Evolutionary conservation across 768 basidiomycete species (phyloP).

Genomic region (Trametes cinnabarina): DNA sequence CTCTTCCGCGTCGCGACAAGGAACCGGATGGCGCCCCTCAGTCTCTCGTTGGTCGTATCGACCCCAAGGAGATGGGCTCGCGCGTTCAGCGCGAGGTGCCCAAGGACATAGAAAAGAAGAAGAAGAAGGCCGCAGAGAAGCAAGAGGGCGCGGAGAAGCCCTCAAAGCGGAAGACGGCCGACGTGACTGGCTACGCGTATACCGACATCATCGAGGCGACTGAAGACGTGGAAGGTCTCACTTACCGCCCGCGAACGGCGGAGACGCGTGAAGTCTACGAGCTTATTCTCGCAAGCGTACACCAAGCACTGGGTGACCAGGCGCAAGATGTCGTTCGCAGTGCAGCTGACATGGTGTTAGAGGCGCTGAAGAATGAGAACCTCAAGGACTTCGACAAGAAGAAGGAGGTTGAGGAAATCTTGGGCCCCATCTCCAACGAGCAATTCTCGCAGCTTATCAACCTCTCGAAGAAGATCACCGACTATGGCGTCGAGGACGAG

Average conservation of each 20-base stretch:
- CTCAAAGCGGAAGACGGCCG: slow-evolving; percentile 54
- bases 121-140: slow-evolving; percentile 72
- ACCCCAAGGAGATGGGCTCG: slow-evolving; percentile 90
- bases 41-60: slow-evolving; percentile 86
- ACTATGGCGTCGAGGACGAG: slow-evolving; percentile 89
- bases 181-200: slow-evolving; percentile 71
- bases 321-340: slow-evolving; percentile 94
- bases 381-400: slow-evolving; percentile 98
- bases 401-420: slow-evolving; percentile 83
- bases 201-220: slow-evolving; percentile 94
- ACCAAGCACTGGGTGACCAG: slow-evolving; percentile 86
- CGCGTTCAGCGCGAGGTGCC: slow-evolving; percentile 79
- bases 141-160: slow-evolving; percentile 60
- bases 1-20: slow-evolving; percentile 81
- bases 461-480: slow-evolving; percentile 92
- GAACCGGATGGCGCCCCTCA: slow-evolving; percentile 97
- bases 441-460: slow-evolving; percentile 78
- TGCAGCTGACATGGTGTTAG: slow-evolving; percentile 90
- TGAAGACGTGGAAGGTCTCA: slow-evolving; percentile 87
- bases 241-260: slow-evolving; percentile 88
- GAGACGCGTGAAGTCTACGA: slow-evolving; percentile 96
- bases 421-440: slow-evolving; percentile 67
- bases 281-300: slow-evolving; percentile 80
- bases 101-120: slow-evolving; percentile 91
- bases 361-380: slow-evolving; percentile 82